A percentile compares a stretch with the other conserved stretches of the same genome.
Conservation (phyloP, 148 eudicot genomes). For the Camellia lanceoleosa region DNA sequence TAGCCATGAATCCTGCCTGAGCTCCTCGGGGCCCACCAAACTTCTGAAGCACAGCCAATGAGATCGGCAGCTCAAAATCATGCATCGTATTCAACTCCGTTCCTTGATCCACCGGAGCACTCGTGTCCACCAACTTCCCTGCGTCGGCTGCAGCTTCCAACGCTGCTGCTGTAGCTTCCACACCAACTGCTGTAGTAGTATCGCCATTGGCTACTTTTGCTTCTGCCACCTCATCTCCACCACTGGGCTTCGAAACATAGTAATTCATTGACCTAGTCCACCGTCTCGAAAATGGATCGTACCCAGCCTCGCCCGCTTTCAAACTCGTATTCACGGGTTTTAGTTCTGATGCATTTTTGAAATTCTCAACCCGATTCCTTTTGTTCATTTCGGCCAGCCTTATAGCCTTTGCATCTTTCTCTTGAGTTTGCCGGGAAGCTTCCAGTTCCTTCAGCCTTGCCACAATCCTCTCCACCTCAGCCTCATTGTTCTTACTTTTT, state of each 20-base stretch:
- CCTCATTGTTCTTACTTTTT: constrained; percentile 64
- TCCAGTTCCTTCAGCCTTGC: constrained; percentile 72
- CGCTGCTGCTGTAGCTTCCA: constrained; percentile 75
- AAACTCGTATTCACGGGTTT: constrained; percentile 52
- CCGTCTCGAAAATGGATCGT: constrained; percentile 95
- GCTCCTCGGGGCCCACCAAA: constrained; percentile 83
- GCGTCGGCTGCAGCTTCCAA: constrained; percentile 90
- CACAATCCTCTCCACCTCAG: constrained; percentile 67
- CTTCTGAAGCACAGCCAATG: constrained; percentile 60
- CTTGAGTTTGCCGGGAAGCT: constrained; percentile 58
- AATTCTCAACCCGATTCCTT: constrained; percentile 86
- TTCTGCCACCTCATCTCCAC: constrained; percentile 30
- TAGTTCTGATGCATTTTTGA: constrained; percentile 77
- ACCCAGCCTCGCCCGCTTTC: constrained; percentile 94
- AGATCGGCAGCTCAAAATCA: constrained; percentile 79
- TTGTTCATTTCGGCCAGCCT: constrained; percentile 88
- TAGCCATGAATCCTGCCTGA: constrained; percentile 75
- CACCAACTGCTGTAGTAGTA: constrained; percentile 35
- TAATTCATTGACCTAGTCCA: constrained; percentile 95
- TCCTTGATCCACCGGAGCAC: constrained; percentile 89
- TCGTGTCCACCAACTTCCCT: constrained; percentile 90
- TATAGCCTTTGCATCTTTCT: constrained; percentile 70
- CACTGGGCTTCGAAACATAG: constrained; percentile 48
- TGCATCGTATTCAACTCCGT: constrained; percentile 71
- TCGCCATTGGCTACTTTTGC: constrained; percentile 19